These are phyloP conservation scores for Rosa chinensis DNA, from an alignment of 306 rosid genomes.

Conservation along the genomic window DNA sequence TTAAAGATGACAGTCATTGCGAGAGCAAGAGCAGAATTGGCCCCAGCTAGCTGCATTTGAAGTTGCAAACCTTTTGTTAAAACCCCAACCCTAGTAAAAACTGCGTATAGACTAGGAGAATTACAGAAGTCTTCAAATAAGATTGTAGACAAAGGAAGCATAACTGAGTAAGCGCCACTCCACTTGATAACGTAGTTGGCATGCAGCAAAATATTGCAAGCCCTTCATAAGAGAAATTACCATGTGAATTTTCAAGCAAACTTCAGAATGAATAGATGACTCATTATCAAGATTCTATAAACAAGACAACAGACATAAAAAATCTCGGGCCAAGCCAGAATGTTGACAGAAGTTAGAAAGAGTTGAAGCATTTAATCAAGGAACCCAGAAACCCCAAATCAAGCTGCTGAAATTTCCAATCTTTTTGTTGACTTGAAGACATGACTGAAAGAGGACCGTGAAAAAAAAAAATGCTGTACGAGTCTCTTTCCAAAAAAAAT, in stretches of 20 bases:
- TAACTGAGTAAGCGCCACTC: constrained; percentile 94
- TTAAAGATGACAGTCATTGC: constrained; percentile 91
- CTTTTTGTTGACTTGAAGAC: background rate
- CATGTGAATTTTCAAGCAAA: background rate
- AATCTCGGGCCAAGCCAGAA: background rate
- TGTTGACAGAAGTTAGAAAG: background rate
- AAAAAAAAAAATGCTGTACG: background rate
- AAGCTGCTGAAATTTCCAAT: background rate
- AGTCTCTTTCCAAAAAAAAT: background rate
- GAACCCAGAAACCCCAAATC: background rate
- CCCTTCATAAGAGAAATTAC: constrained; percentile 45
- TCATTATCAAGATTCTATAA: background rate
- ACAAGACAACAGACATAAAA: background rate
- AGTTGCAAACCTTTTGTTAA: constrained; percentile 29
- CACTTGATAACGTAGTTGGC: constrained; percentile 99
- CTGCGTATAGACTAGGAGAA: constrained; percentile 15
- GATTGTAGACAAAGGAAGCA: constrained; percentile 12
- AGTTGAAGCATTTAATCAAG: background rate
- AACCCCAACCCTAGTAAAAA: constrained; percentile 12
- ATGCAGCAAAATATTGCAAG: constrained; percentile 87
- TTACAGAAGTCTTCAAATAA: background rate
- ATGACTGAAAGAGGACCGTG: background rate
- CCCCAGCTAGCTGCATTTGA: constrained; percentile 85
- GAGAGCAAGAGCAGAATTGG: constrained; percentile 91
- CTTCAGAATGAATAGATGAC: background rate